Conservation (phyloP, 1,139 yeast genomes). For the Suhomyces panamericanus region DNA sequence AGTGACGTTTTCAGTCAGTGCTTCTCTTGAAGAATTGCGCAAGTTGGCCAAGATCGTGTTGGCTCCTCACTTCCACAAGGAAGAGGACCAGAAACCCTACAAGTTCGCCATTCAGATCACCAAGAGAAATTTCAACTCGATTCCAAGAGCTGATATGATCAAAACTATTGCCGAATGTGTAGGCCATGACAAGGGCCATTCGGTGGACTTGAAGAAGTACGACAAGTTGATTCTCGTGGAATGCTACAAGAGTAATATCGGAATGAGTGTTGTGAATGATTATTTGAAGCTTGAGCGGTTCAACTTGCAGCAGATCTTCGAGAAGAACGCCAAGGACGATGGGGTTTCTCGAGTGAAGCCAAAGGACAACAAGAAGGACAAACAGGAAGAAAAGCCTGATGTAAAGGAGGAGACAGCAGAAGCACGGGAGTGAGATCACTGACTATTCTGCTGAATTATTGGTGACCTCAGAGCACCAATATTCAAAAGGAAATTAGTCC, state of each 20-base stretch:
- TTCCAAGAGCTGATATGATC: conserved; percentile 70
- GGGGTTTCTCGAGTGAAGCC: conserved; percentile 18
- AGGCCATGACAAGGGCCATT: conserved; percentile 69
- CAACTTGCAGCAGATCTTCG: conserved; percentile 65
- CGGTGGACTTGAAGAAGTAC: conserved; percentile 76
- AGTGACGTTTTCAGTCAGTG: conserved; percentile 70
- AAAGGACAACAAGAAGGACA: conserved; percentile 4
- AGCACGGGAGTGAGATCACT: conserved; percentile 1
- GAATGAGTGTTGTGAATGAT: conserved; percentile 74
- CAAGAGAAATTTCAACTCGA: conserved; percentile 72
- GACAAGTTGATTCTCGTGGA: conserved; percentile 82
- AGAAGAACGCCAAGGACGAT: conserved; percentile 34
- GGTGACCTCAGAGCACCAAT: too few relatives aligned
- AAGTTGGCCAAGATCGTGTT: conserved; percentile 59
- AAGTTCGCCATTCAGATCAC: conserved; percentile 83
- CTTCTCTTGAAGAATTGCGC: conserved; percentile 65
- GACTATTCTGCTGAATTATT: too few relatives aligned
- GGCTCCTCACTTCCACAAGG: conserved; percentile 66
- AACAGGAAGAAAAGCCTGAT: not conserved
- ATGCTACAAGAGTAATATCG: conserved; percentile 80
- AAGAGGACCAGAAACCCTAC: conserved; percentile 43
- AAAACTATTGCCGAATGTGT: conserved; percentile 69
- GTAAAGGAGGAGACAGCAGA: conserved; percentile 5
- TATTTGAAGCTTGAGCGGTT: conserved; percentile 56
- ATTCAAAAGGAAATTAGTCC: too few relatives aligned